Base-by-base conservation (phyloP, 768 basidiomycete species). In the Russula emetica region DNA sequence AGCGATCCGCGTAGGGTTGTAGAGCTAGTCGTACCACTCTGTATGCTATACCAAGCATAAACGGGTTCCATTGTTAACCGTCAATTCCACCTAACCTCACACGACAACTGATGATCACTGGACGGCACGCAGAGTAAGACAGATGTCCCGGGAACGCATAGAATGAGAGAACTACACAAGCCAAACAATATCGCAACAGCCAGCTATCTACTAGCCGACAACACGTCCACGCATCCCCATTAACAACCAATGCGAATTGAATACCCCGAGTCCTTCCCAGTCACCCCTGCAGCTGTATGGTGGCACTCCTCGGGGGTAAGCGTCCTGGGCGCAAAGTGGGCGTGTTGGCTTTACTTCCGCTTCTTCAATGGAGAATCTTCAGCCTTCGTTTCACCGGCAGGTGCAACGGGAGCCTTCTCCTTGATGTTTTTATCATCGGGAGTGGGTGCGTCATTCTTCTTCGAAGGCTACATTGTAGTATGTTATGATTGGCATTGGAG, bases 361-460 rank as follows among this genome's bases (percentile, higher is more conserved):
- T 90, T 93, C 83, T 90, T 93, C 66, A 85, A 74, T 49, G 74
- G 67, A 60, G 78, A 79, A 66, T 90, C 87, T 13, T 85, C 83
- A 78, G 86, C 85, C 81, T 90, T 87, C 66, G 85, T 83, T 42
- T 82, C 87, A 69, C 87, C 86, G 32, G 89, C 87, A 61, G 87
- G 78, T 6, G 88, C 86, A 64, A 87, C 85, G 60, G 90, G 85
- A 3, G 84, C 81, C 49, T 79, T 76, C 44, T 87, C 83, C 77
- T 86, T 65, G 3, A 61, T 84, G 72, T 80, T 79, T 81, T 87
- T 83, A 77, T 84, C 84, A 67, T 86, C 85, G 4, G 83, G 75
- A 11, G 84, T 79, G 24, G 82, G 76, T 0, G 83, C 80, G 67
- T 90, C 90, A 44, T 85, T 83, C 81, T 92, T 92, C 82, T 92